Evolutionary conservation across 2,329 filamentous ascomycete genomes (phyloP).

Genomic region (Trichophyton rubrum): DNA sequence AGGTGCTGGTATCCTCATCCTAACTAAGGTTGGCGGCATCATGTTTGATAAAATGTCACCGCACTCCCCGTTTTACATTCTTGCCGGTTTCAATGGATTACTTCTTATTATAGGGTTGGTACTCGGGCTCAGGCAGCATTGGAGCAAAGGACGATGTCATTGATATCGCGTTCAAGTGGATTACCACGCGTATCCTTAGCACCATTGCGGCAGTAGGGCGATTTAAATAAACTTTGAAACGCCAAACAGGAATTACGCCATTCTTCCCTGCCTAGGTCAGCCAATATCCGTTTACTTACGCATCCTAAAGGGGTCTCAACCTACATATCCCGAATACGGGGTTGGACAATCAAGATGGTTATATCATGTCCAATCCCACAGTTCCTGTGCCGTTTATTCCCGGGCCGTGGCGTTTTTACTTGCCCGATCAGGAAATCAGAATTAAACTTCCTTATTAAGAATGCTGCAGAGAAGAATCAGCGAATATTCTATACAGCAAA

Average conservation of each 20-base stretch:
- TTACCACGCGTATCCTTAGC: background rate
- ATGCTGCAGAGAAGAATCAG: background rate
- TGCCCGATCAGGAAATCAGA: background rate
- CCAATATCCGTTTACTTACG: background rate
- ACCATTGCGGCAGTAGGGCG: background rate
- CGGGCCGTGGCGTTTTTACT: background rate
- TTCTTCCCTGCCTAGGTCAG: background rate
- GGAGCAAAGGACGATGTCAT: background rate
- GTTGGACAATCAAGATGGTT: background rate
- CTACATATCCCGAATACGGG: background rate
- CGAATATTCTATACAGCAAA: background rate
- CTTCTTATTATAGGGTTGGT: constrained; percentile 40
- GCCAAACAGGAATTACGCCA: background rate
- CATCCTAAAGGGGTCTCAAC: background rate
- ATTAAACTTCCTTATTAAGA: background rate
- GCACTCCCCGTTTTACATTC: constrained; percentile 84
- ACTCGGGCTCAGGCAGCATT: constrained; percentile 5
- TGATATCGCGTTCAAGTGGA: background rate
- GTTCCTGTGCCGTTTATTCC: background rate
- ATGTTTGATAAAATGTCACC: constrained; percentile 65
- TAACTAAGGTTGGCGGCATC: constrained; percentile 81
- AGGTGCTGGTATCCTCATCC: constrained; percentile 73
- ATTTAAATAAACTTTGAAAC: background rate
- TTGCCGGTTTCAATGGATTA: constrained; percentile 73
- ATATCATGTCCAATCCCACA: background rate